A percentile compares a stretch with the other conserved stretches of the same genome.
phyloP scores from a whole-genome alignment of 2,329 filamentous ascomycete species.

The Tolypocladium paradoxum region DNA sequence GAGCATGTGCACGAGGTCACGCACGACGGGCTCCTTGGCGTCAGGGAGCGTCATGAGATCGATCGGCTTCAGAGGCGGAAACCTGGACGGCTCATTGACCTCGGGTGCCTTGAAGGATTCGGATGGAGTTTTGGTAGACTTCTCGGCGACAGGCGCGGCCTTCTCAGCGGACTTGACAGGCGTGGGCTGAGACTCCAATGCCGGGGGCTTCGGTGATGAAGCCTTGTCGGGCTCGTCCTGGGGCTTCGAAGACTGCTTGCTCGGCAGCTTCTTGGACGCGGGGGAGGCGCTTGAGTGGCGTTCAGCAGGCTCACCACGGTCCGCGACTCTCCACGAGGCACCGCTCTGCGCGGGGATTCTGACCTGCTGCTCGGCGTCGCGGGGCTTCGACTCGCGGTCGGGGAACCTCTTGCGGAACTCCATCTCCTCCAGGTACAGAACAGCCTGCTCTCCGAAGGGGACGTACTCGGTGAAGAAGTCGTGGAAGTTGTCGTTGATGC shows the following conservation, averaged over 20 bases:
- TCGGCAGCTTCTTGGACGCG: constrained; percentile 15
- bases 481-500: constrained; percentile 94
- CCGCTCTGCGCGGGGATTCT: constrained; percentile 80
- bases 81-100: constrained; percentile 54
- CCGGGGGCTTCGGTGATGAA: constrained; percentile 17
- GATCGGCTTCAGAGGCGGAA: constrained; percentile 57
- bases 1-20: constrained; percentile 87
- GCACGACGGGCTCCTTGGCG: constrained; percentile 76
- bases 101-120: constrained; percentile 43
- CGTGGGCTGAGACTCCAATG: constrained; percentile 10
- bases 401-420: constrained; percentile 83
- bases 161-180: constrained; percentile 22
- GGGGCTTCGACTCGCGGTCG: constrained; percentile 34
- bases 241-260: constrained; percentile 12
- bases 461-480: constrained; percentile 98
- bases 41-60: constrained; percentile 67
- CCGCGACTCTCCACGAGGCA: constrained; percentile 66
- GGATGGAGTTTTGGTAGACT: constrained; percentile 15
- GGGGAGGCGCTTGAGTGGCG: constrained; percentile 51
- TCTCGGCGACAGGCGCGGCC: constrained; percentile 12
- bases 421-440: constrained; percentile 89
- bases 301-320: constrained; percentile 43
- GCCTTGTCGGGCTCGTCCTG: constrained; percentile 17
- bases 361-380: constrained; percentile 57
- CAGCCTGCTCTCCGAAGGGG: constrained; percentile 86